Base-by-base conservation (phyloP, 2,329 filamentous ascomycete species). In the Madurella mycetomatis region DNA sequence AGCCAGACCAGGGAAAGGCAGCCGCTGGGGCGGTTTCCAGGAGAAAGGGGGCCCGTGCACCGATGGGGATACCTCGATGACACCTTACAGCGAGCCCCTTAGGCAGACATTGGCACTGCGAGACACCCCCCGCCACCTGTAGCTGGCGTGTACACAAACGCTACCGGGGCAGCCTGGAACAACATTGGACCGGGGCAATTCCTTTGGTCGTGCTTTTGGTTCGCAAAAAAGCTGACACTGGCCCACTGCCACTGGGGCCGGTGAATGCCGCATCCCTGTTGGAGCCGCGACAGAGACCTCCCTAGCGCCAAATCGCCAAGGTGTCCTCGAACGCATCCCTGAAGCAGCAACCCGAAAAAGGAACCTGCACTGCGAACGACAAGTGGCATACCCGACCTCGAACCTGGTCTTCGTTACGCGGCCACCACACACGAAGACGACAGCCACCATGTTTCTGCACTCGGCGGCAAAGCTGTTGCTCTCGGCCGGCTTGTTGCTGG, bases 401-500 rank as follows among this genome's bases (percentile, higher is more conserved):
- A 41, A 53, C 39, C 40, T 53, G 44, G 55, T 48, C 47, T 42
- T 39, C 45, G 47, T 40, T 34, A 53, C 42, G 31, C 41, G 45
- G 40, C 45, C 41, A 43, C 49, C 31, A 47, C 52, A 48, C 16
- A 46, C 54, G 60, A 46, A 56, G 32, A 53, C 49, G 18, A 37
- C 47, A 25, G 41, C 55, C 64, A 67, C 55, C 55, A 78, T 78
- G 75, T 66, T 74, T 37, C 69, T 78, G 57, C 69, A 70, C 54
- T 69, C 72, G 11, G 70, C 76, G 53, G 64, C 67, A 15, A 67
- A 70, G 55, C 61, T 74, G 62, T 66, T 72, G 50, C 59, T 70
- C 54, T 74, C 75, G 57, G 78, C 79, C 62, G 76, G 76, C 66
- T 70, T 88, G 59, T 71, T 88, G 57, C 64, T 74, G 65, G 81